phyloP scores from a whole-genome alignment of 495 filamentous ascomycete genomes.

The Aspergillus coremiiformis region DNA sequence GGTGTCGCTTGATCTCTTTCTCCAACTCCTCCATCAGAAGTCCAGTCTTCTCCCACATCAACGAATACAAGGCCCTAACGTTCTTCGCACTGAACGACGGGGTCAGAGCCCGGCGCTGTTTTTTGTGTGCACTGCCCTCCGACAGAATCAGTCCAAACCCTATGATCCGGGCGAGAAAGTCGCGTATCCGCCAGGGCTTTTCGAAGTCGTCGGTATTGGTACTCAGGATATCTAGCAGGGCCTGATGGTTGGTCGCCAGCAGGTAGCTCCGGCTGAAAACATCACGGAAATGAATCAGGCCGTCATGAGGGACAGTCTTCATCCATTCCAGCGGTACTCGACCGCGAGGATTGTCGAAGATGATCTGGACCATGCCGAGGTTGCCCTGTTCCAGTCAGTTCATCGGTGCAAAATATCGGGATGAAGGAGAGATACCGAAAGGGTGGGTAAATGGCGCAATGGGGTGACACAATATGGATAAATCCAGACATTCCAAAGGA shows the following conservation, averaged over 20 bases:
- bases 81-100: slow-evolving; percentile 80
- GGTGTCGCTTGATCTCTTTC: slow-evolving; percentile 30
- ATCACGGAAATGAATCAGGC: slow-evolving; percentile 70
- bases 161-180: slow-evolving; percentile 58
- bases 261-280: slow-evolving; percentile 25
- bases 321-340: slow-evolving; percentile 59
- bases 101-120: slow-evolving; percentile 68
- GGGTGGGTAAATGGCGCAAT: slow-evolving; percentile 53
- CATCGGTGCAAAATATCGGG: not conserved
- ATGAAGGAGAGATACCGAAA: slow-evolving; percentile 27
- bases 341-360: slow-evolving; percentile 54
- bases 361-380: slow-evolving; percentile 49
- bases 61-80: slow-evolving; percentile 70
- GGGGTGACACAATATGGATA: slow-evolving; percentile 73
- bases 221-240: slow-evolving; percentile 48
- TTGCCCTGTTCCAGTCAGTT: slow-evolving; percentile 26
- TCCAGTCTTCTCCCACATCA: slow-evolving; percentile 64
- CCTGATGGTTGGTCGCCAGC: slow-evolving; percentile 37
- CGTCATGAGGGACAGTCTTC: slow-evolving; percentile 71
- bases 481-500: slow-evolving; percentile 48
- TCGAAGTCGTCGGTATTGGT: slow-evolving; percentile 49
- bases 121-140: slow-evolving; percentile 69
- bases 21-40: slow-evolving; percentile 33
- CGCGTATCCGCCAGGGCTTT: slow-evolving; percentile 39
- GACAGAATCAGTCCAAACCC: slow-evolving; percentile 73